Evolutionary conservation across 2,329 filamentous ascomycete species (phyloP), one percentile per base, ranked within the genome.

Genomic region (Zasmidium cellare): DNA sequence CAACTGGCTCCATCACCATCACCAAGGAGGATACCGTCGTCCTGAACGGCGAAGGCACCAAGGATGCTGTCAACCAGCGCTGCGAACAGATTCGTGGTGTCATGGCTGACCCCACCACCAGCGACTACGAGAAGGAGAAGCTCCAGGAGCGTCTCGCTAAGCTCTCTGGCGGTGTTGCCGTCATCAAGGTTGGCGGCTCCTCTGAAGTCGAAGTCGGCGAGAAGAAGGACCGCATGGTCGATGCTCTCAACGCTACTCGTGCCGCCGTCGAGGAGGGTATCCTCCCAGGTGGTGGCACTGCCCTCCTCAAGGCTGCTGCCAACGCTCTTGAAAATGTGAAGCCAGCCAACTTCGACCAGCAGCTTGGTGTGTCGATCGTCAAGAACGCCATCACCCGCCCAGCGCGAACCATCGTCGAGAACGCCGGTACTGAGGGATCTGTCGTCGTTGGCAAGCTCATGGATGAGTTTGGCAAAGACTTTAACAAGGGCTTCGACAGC

Each of bases 41-140:
- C 74, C 87, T 99, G 63, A 99, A 99, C 79, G 94, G 94, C 57
- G 92, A 96, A 73, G 94, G 94, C 65, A 89, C 82, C 87, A 97
- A 97, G 85, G 94, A 99, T 74, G 77, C 84, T 67, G 96, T 99
- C 72, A 80, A 90, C 65, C 92, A 97, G 84, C 90, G 94, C 76
- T 97, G 94, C 80, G 94, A 99, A 82, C 94, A 99, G 84, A 99
- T 99, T 79, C 92, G 94, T 69, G 92, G 93, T 68, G 92, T 97
- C 79, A 96, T 97, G 83, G 84, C 83, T 63, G 94, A 99, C 81
- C 89, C 93, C 66, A 88, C 85, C 70, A 99, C 94, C 65, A 97
- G 92, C 50, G 94, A 99, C 74, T 99, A 99, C 81, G 94, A 99
- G 87, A 97, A 97, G 87, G 94, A 99, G 89, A 99, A 99, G 87